Conservation (phyloP, 257 asterid species). For the Ilex asprella region DNA sequence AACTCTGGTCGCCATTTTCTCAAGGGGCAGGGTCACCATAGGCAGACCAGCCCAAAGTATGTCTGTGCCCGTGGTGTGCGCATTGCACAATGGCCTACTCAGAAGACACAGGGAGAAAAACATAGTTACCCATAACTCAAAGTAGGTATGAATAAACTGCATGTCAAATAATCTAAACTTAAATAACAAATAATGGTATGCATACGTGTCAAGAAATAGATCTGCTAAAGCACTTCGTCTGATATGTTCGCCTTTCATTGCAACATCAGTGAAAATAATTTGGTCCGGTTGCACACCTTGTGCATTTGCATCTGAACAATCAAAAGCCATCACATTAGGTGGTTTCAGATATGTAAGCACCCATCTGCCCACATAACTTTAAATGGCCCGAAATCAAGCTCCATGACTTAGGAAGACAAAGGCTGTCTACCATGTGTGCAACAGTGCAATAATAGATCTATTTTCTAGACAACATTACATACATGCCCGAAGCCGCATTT, state of each 20-base stretch:
- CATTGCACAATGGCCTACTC: constrained; percentile 94
- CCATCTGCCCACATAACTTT: too few relatives aligned
- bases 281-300: constrained; percentile 94
- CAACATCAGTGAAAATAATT: constrained; percentile 92
- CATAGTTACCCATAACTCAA: background rate
- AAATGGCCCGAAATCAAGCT: too few relatives aligned
- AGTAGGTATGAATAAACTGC: background rate
- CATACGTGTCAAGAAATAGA: constrained; percentile 90
- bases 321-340: background rate
- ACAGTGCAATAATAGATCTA: too few relatives aligned
- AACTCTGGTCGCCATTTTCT: constrained; percentile 99
- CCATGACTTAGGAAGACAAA: too few relatives aligned
- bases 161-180: too few relatives aligned
- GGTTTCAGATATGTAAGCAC: too few relatives aligned
- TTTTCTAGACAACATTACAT: constrained; percentile 16
- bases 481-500: constrained; percentile 88
- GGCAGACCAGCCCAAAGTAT: constrained; percentile 99
- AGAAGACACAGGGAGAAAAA: constrained; percentile 3
- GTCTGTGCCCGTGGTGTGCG: constrained; percentile 98
- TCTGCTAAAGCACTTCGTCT: constrained; percentile 95
- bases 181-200: background rate
- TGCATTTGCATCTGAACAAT: constrained; percentile 76
- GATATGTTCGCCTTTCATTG: constrained; percentile 96
- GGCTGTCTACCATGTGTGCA: too few relatives aligned
- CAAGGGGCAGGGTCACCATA: constrained; percentile 91